These are phyloP conservation scores for Boehmeria nivea DNA, from an alignment of 306 rosid genomes.

Conservation along the genomic window DNA sequence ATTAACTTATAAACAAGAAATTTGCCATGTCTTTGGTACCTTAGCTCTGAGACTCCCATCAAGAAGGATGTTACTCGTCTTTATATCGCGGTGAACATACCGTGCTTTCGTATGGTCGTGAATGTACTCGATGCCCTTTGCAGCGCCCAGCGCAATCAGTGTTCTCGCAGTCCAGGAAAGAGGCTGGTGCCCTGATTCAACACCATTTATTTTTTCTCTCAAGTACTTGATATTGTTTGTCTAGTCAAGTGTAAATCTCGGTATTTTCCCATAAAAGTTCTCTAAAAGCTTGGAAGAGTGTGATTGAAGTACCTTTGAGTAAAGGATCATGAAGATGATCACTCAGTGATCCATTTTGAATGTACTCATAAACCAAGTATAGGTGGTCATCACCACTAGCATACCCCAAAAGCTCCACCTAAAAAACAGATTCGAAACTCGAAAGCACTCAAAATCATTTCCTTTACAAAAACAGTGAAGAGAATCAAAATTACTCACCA, in stretches of 20 bases:
- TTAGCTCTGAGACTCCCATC: conserved; percentile 67
- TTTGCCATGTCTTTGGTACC: conserved; percentile 29
- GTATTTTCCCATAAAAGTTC: not conserved
- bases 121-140: conserved; percentile 84
- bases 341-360: conserved; percentile 68
- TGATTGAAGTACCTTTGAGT: conserved; percentile 48
- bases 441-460: not conserved
- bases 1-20: no score
- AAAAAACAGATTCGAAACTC: conserved; percentile 22
- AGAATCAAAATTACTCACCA: conserved; percentile 34
- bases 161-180: conserved; percentile 79
- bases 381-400: conserved; percentile 87
- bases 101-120: conserved; percentile 72
- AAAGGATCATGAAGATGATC: conserved; percentile 77
- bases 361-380: conserved; percentile 71
- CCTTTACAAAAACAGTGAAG: conserved; percentile 2
- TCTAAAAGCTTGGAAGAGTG: no score
- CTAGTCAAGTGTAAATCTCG: no score
- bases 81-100: conserved; percentile 82
- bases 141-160: conserved; percentile 79
- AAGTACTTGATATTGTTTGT: not conserved
- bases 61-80: conserved; percentile 76
- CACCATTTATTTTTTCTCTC: not conserved
- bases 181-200: conserved; percentile 55
- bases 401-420: conserved; percentile 82